These are phyloP conservation scores for Talaromyces sp. DNA, from an alignment of 2,329 filamentous ascomycete genomes.

Conservation along the genomic window DNA sequence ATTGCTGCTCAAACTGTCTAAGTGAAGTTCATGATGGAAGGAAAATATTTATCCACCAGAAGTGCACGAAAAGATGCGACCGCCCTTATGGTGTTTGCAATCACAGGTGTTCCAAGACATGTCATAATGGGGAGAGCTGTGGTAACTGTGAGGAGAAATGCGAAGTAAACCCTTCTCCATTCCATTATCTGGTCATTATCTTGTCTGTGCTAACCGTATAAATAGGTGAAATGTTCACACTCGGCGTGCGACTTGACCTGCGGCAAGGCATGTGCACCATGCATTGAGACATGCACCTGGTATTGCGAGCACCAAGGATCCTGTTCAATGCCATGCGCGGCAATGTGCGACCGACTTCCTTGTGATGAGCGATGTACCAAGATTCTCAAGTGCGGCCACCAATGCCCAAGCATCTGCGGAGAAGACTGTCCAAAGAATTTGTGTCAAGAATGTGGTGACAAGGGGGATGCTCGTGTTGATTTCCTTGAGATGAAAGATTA, in stretches of 20 bases:
- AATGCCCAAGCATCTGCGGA: conserved; percentile 12
- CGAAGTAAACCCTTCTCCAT: conserved; percentile 6
- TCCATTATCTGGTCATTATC: neutral
- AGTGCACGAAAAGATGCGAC: conserved; percentile 8
- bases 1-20: neutral
- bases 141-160: conserved; percentile 10
- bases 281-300: conserved; percentile 13
- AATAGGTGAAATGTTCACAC: conserved; percentile 12
- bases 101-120: conserved; percentile 9
- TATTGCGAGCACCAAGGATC: conserved; percentile 1
- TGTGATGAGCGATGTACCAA: conserved; percentile 10
- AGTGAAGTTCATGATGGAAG: neutral
- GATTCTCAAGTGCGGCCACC: conserved; percentile 7
- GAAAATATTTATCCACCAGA: neutral
- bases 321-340: conserved; percentile 19
- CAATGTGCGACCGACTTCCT: conserved; percentile 12
- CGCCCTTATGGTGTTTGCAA: conserved; percentile 12
- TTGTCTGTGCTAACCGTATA: neutral
- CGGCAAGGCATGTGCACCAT: conserved; percentile 12
- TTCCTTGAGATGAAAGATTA: conserved; percentile 9
- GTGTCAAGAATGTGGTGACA: conserved; percentile 12
- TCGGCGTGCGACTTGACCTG: conserved; percentile 6
- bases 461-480: conserved; percentile 14
- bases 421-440: conserved; percentile 12
- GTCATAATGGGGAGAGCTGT: conserved; percentile 6